A percentile compares a stretch with the other conserved stretches of the same genome.
Conservation (phyloP, 2,329 filamentous ascomycete genomes). For the Beauveria medogensis region DNA sequence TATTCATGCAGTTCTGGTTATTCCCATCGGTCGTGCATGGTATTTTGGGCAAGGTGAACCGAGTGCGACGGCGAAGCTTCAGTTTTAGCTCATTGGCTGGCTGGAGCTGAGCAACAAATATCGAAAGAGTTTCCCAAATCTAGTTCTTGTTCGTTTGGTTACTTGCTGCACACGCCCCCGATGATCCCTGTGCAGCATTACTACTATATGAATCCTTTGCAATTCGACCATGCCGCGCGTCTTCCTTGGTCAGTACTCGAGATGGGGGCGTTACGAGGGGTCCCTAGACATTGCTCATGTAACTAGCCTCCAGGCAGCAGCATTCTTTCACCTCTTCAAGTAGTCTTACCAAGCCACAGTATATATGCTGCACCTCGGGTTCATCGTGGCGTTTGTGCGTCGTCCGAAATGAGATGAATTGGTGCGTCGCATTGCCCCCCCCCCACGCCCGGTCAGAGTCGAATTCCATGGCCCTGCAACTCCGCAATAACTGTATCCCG, state of each 20-base stretch:
- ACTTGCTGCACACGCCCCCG: constrained; percentile 1
- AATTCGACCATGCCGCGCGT: not conserved
- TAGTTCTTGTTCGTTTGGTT: not conserved
- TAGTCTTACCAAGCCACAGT: not conserved
- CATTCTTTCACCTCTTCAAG: not conserved
- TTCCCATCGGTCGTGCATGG: not conserved
- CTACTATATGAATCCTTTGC: not conserved
- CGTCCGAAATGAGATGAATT: not conserved
- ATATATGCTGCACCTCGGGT: not conserved
- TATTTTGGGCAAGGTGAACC: not conserved
- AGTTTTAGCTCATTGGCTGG: not conserved
- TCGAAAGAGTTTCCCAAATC: not conserved
- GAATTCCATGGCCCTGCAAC: not conserved
- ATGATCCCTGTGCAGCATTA: not conserved
- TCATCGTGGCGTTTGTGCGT: not conserved
- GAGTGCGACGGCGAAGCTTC: constrained; percentile 4
- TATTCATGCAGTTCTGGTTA: not conserved
- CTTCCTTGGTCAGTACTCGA: not conserved
- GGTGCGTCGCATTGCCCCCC: not conserved
- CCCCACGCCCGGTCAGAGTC: not conserved
- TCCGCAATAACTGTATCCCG: constrained; percentile 7
- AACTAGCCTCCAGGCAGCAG: constrained; percentile 2
- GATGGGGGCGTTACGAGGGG: not conserved
- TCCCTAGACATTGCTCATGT: not conserved
- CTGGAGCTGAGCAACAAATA: too few species aligned